Conservation (phyloP, 106 monocot species). For the Dendrobium officinale region DNA sequence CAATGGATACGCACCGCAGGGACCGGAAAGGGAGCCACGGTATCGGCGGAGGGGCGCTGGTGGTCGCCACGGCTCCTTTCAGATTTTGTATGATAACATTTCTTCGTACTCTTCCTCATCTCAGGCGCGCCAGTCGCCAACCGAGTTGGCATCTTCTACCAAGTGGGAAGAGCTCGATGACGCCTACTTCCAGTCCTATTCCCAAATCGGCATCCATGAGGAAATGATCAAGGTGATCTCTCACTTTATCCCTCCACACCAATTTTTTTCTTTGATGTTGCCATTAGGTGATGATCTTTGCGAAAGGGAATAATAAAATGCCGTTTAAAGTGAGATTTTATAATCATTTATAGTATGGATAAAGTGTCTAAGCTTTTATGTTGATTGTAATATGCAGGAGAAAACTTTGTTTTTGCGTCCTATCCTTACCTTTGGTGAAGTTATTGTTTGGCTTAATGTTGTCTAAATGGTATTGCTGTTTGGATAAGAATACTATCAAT, state of each 20-base stretch:
- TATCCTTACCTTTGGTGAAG: no score
- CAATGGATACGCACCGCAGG: slow-evolving; percentile 16
- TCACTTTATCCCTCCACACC: not conserved
- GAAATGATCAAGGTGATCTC: slow-evolving; percentile 86
- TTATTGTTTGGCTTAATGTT: no score
- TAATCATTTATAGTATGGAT: no score
- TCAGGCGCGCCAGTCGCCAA: not conserved
- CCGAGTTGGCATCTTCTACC: slow-evolving; percentile 16
- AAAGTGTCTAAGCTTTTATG: no score
- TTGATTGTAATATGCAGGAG: not conserved
- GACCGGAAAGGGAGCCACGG: slow-evolving; percentile 8
- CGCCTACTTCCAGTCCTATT: slow-evolving; percentile 82
- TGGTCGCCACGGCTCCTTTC: slow-evolving; percentile 15
- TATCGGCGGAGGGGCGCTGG: slow-evolving; percentile 12
- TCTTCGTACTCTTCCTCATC: slow-evolving; percentile 9
- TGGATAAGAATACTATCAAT: not conserved
- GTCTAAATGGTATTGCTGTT: no score
- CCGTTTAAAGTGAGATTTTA: no score
- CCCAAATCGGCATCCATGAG: slow-evolving; percentile 86
- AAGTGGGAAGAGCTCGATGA: slow-evolving; percentile 52
- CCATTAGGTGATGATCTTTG: not conserved
- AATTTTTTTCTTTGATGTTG: not conserved
- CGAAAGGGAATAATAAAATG: not conserved
- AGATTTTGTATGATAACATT: slow-evolving; percentile 6
- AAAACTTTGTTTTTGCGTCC: no score